Evolutionary conservation across 768 basidiomycete species (phyloP).

Genomic region (Hypholoma sublateritium): DNA sequence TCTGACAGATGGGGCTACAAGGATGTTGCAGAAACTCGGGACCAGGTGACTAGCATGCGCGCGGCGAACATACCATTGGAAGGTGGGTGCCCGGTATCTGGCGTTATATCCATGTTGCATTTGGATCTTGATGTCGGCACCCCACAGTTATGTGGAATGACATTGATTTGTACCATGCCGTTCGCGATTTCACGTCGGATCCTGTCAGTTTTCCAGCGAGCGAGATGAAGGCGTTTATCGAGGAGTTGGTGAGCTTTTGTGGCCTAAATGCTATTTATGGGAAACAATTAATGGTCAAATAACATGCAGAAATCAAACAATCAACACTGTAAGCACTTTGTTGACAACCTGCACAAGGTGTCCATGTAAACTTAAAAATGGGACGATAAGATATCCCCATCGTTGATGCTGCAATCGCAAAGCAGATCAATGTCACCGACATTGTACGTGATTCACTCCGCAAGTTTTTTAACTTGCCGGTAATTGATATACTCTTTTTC

Average conservation of each 20-base stretch:
- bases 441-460: constrained; percentile 40
- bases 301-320: constrained; percentile 13
- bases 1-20: constrained; percentile 42
- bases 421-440: constrained; percentile 59
- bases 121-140: not conserved
- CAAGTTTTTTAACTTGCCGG: constrained; percentile 4
- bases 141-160: constrained; percentile 73
- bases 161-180: constrained; percentile 70
- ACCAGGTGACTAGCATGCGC: constrained; percentile 53
- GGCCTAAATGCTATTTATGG: not conserved
- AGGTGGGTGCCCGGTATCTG: constrained; percentile 33
- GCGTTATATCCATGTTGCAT: not conserved
- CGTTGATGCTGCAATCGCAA: constrained; percentile 61
- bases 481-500: constrained; percentile 3
- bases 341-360: constrained; percentile 22
- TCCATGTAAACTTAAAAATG: constrained; percentile 6
- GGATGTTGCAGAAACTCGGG: constrained; percentile 54
- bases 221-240: constrained; percentile 48
- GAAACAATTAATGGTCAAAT: not conserved
- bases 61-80: constrained; percentile 77
- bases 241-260: constrained; percentile 13
- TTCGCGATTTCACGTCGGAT: constrained; percentile 69
- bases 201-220: constrained; percentile 60
- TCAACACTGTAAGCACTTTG: constrained; percentile 20
- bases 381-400: constrained; percentile 60